Evolutionary conservation across 164 flowering plant species (phyloP), one percentile per base, ranked within the genome.

Genomic region (Umbilicus rupestris): DNA sequence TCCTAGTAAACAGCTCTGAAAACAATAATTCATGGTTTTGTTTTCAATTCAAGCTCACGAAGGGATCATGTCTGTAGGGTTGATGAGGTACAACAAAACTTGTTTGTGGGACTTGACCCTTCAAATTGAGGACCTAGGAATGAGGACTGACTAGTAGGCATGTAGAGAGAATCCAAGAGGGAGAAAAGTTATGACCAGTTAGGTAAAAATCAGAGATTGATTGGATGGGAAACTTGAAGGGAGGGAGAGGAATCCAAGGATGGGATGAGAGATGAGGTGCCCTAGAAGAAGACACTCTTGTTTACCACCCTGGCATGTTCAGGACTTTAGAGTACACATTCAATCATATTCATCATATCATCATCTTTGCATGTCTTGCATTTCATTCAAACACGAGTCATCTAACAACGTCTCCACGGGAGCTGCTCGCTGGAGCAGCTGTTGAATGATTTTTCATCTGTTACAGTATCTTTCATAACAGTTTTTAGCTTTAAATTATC

Each of bases 41-140:
- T 55, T 55, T 26, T 26, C 33, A 14, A 19, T 12, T 55, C 24
- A 28, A 55, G 28, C 8, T 17, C 12, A 52, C 28, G 24, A 55
- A 26, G 31, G 19, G 31, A 11, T 55, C 17, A 55, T 3, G 31
- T 55, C 28, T 55, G 17, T 30, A 55, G 60, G 24, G 60, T 55
- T 55, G 35, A 55, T 55, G 60, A 55, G 60, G 60, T 55, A 55
- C n/a, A 28, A 28, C 31, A 26, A n/a, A 52, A 52, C 44, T 41
- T 41, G 44, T 9, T 3, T 3, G 44, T 9, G 44, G 9, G 10
- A 49, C 55, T 49, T 28, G 28, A 50, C 37, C 7, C 37, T 35
- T 35, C 7, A 41, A 41, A 41, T 41, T 9, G 6, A 41, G 44
- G 37, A 35, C 4, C 7, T n/a, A n/a, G n/a, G 37, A 33, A 33